These are phyloP conservation scores for Dactylonectria macrodidyma DNA, from an alignment of 2,329 filamentous ascomycete genomes.

Conservation along the genomic window DNA sequence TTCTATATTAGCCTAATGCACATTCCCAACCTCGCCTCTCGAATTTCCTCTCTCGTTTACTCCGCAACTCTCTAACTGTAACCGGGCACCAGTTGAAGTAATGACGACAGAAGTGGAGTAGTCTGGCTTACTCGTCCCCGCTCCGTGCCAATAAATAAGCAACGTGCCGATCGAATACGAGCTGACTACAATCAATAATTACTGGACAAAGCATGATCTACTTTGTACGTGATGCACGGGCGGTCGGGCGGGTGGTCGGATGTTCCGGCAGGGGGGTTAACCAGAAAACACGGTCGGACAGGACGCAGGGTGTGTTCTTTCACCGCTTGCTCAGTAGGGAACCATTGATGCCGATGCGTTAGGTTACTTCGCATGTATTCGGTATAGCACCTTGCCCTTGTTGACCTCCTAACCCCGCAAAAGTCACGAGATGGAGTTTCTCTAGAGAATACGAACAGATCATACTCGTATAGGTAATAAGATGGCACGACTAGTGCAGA, in stretches of 20 bases:
- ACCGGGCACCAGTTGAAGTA: background rate
- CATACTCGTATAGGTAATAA: conserved; percentile 23
- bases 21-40: background rate
- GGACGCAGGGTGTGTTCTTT: background rate
- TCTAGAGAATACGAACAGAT: conserved; percentile 20
- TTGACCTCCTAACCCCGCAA: conserved; percentile 11
- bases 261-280: background rate
- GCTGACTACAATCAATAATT: background rate
- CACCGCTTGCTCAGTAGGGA: background rate
- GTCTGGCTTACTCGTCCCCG: background rate
- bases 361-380: background rate
- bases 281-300: background rate
- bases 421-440: conserved; percentile 16
- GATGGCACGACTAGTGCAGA: conserved; percentile 25
- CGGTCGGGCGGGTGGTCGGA: background rate
- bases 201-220: background rate
- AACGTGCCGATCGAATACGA: conserved; percentile 1
- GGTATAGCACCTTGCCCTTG: conserved; percentile 5
- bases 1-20: background rate
- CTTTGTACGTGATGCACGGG: background rate
- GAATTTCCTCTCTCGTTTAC: background rate
- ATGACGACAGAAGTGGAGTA: background rate
- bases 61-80: background rate
- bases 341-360: background rate
- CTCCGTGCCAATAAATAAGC: background rate